A percentile compares a stretch with the other conserved stretches of the same genome.
Evolutionary conservation across 306 rosid species (phyloP).

Genomic region (Quercus dentata): DNA sequence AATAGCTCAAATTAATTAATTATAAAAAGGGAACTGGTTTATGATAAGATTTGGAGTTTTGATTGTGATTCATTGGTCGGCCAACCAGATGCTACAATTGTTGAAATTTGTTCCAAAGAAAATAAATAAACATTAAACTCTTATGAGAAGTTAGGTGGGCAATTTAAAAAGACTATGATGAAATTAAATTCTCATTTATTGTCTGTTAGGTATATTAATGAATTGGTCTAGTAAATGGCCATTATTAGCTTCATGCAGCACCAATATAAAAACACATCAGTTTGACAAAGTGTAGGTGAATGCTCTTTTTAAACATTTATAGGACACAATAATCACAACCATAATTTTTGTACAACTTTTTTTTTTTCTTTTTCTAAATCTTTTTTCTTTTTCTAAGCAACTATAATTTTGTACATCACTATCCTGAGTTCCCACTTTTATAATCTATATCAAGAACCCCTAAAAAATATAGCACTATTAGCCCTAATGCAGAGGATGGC

Average conservation of each 20-base stretch:
- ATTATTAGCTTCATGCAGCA: constrained; percentile 47
- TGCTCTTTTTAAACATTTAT: constrained; percentile 51
- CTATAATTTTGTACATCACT: too few species aligned
- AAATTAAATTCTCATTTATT: constrained; percentile 43
- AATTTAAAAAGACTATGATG: constrained; percentile 29
- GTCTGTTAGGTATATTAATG: constrained; percentile 45
- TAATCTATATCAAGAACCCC: too few species aligned
- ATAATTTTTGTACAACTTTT: constrained; percentile 8
- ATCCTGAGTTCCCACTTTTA: too few species aligned
- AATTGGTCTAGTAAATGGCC: constrained; percentile 44
- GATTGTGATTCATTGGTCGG: neutral
- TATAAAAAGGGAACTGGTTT: neutral
- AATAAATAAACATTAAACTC: constrained; percentile 11
- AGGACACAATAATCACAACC: constrained; percentile 16
- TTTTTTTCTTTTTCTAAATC: too few species aligned
- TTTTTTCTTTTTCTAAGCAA: too few species aligned
- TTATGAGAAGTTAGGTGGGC: constrained; percentile 32
- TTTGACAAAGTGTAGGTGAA: constrained; percentile 45
- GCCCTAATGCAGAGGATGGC: too few species aligned
- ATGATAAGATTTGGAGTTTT: neutral
- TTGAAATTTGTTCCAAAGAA: neutral
- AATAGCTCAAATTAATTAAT: too few species aligned
- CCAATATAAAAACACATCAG: constrained; percentile 46
- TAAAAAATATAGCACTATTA: too few species aligned
- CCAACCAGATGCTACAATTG: neutral